A percentile compares a stretch with the other conserved stretches of the same genome.
phyloP scores from a whole-genome alignment of 2,329 filamentous ascomycete genomes.

The Rugonectria rugulosa region DNA sequence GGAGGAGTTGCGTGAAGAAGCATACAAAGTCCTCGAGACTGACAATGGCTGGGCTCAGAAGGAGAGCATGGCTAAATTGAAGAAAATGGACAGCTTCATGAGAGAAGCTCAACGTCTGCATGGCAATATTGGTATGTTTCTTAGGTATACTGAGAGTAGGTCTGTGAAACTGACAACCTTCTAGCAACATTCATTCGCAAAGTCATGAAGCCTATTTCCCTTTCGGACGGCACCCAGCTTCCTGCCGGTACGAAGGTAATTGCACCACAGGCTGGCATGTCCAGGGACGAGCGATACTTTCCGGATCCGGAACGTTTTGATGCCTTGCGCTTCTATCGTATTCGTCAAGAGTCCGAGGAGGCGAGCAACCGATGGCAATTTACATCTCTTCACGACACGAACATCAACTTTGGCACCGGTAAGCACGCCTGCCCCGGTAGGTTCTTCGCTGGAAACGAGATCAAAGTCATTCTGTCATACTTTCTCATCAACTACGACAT shows the following conservation, averaged over 20 bases:
- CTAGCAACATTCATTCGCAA: slow-evolving; percentile 55
- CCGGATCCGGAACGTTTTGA: slow-evolving; percentile 54
- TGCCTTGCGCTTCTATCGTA: slow-evolving; percentile 57
- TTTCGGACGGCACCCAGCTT: slow-evolving; percentile 54
- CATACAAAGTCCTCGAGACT: slow-evolving; percentile 49
- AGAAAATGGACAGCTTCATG: slow-evolving; percentile 59
- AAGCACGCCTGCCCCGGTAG: slow-evolving; percentile 57
- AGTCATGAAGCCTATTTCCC: slow-evolving; percentile 53
- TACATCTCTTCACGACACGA: slow-evolving; percentile 50
- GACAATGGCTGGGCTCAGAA: slow-evolving; percentile 53
- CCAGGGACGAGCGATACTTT: slow-evolving; percentile 51
- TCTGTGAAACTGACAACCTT: slow-evolving; percentile 35
- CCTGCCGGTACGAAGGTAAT: slow-evolving; percentile 53
- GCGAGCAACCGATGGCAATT: slow-evolving; percentile 53
- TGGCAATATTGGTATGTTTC: slow-evolving; percentile 52
- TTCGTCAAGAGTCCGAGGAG: slow-evolving; percentile 48
- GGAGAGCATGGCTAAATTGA: slow-evolving; percentile 52
- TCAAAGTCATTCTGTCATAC: slow-evolving; percentile 54
- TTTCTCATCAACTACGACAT: slow-evolving; percentile 54
- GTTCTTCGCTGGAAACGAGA: slow-evolving; percentile 56
- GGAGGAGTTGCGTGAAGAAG: slow-evolving; percentile 58
- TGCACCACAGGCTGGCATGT: slow-evolving; percentile 51
- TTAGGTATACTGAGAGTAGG: too few species aligned
- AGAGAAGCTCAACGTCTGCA: slow-evolving; percentile 51
- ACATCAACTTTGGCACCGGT: slow-evolving; percentile 57